Evolutionary conservation across 2,329 filamentous ascomycete species (phyloP).

Genomic region (Arthrobotrys iridis): DNA sequence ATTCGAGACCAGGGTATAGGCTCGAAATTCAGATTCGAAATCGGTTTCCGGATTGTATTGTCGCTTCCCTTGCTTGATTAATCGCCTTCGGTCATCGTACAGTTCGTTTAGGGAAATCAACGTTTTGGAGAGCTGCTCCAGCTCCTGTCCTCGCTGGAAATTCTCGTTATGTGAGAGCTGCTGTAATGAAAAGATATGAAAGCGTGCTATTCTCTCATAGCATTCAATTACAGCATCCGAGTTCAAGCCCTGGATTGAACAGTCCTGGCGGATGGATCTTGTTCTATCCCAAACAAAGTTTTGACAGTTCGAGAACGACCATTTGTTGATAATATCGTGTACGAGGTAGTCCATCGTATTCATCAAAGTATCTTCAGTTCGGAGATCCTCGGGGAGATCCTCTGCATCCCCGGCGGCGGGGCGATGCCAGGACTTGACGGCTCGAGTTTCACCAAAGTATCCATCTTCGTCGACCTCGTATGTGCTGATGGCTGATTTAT

Average conservation of each 20-base stretch:
- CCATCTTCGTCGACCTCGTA: slow-evolving; percentile 53
- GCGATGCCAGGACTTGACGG: slow-evolving; percentile 75
- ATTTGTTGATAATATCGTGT: slow-evolving; percentile 69
- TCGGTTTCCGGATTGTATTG: slow-evolving; percentile 41
- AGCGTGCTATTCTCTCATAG: slow-evolving; percentile 73
- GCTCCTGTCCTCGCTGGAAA: slow-evolving; percentile 71
- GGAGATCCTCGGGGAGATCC: slow-evolving; percentile 74
- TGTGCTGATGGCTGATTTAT: slow-evolving; percentile 49
- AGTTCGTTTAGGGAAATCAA: slow-evolving; percentile 73
- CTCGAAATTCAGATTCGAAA: slow-evolving; percentile 50
- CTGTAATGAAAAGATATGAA: slow-evolving; percentile 73
- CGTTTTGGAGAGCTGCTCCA: slow-evolving; percentile 74
- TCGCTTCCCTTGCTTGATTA: slow-evolving; percentile 49
- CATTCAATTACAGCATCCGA: slow-evolving; percentile 69
- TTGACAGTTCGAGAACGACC: slow-evolving; percentile 68
- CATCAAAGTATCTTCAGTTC: slow-evolving; percentile 69
- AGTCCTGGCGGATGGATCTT: slow-evolving; percentile 73
- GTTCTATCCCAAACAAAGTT: slow-evolving; percentile 76
- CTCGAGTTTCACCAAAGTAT: slow-evolving; percentile 61
- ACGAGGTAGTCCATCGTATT: slow-evolving; percentile 73
- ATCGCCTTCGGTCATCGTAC: slow-evolving; percentile 68
- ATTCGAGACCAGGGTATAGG: slow-evolving; percentile 49
- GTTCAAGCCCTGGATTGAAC: slow-evolving; percentile 72
- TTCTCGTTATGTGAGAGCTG: slow-evolving; percentile 70
- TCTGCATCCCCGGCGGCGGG: slow-evolving; percentile 75